Percentiles rank a stretch among this genome's conserved stretches.
These are phyloP conservation scores for Actinomortierella ambigua DNA, from an alignment of 371 early-diverging fungal species.

Conservation along the genomic window DNA sequence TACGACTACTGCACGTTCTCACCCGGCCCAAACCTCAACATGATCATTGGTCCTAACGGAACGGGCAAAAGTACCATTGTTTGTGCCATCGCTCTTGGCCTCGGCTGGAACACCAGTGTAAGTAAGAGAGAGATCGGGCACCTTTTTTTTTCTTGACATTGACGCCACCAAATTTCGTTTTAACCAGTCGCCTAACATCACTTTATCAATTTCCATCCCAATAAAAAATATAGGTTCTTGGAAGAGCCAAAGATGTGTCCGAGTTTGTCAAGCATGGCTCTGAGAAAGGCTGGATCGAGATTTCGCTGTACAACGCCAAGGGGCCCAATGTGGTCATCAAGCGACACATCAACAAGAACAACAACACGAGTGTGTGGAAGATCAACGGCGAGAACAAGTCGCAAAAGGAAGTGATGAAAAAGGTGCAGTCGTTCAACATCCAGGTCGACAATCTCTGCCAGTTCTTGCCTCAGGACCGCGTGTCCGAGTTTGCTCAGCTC, in stretches of 20 bases:
- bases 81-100: conserved; percentile 95
- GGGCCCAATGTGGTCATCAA: conserved; percentile 64
- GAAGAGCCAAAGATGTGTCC: conserved; percentile 84
- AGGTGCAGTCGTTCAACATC: conserved; percentile 70
- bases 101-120: conserved; percentile 89
- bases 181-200: neutral
- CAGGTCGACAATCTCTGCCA: conserved; percentile 98
- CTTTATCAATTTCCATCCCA: no score
- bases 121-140: no score
- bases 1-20: conserved; percentile 84
- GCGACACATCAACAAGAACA: conserved; percentile 69
- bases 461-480: conserved; percentile 96
- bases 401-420: conserved; percentile 65
- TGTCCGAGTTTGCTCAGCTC: conserved; percentile 90
- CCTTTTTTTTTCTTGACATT: neutral
- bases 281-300: conserved; percentile 78
- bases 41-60: conserved; percentile 98
- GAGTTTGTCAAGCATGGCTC: conserved; percentile 94
- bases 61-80: conserved; percentile 99
- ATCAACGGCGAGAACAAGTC: conserved; percentile 72
- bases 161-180: neutral
- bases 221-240: conserved; percentile 59
- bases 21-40: conserved; percentile 95
- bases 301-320: conserved; percentile 69
- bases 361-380: conserved; percentile 77